These are phyloP conservation scores for Cladosporium sp. DNA, from an alignment of 2,329 filamentous ascomycete species.

Conservation along the genomic window DNA sequence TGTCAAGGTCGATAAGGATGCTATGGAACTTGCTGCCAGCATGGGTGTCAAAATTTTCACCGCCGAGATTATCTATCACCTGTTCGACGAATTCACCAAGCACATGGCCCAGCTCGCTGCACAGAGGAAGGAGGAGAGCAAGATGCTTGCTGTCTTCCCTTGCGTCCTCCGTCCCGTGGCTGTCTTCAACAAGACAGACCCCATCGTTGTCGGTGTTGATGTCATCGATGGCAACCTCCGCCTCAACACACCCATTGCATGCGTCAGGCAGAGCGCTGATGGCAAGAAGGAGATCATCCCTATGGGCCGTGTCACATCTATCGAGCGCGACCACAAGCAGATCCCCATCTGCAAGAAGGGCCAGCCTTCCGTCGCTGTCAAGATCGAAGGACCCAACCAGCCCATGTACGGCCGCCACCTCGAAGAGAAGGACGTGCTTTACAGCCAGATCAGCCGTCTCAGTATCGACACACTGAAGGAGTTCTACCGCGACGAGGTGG, in stretches of 20 bases:
- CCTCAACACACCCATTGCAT: constrained; percentile 86
- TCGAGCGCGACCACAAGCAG: constrained; percentile 97
- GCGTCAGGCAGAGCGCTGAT: constrained; percentile 75
- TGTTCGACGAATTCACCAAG: constrained; percentile 94
- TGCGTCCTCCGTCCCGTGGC: constrained; percentile 87
- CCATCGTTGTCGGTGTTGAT: constrained; percentile 94
- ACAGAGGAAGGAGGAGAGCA: constrained; percentile 94
- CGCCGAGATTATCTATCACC: constrained; percentile 97
- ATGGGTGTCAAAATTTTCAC: constrained; percentile 97
- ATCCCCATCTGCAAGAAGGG: constrained; percentile 91
- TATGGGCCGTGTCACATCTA: constrained; percentile 91
- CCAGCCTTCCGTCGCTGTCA: constrained; percentile 94
- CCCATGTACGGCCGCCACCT: constrained; percentile 92
- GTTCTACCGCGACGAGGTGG: constrained; percentile 84
- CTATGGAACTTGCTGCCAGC: constrained; percentile 84
- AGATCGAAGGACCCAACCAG: constrained; percentile 93
- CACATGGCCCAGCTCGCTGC: constrained; percentile 86
- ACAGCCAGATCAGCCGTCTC: constrained; percentile 80
- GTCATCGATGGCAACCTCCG: constrained; percentile 86
- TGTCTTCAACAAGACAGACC: constrained; percentile 97
- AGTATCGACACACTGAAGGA: constrained; percentile 96
- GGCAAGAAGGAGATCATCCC: constrained; percentile 79
- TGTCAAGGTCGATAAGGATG: constrained; percentile 98
- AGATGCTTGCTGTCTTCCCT: constrained; percentile 94
- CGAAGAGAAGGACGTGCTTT: constrained; percentile 85